These are phyloP conservation scores for Cucurbita ficifolia DNA, from an alignment of 306 rosid genomes.

Conservation along the genomic window DNA sequence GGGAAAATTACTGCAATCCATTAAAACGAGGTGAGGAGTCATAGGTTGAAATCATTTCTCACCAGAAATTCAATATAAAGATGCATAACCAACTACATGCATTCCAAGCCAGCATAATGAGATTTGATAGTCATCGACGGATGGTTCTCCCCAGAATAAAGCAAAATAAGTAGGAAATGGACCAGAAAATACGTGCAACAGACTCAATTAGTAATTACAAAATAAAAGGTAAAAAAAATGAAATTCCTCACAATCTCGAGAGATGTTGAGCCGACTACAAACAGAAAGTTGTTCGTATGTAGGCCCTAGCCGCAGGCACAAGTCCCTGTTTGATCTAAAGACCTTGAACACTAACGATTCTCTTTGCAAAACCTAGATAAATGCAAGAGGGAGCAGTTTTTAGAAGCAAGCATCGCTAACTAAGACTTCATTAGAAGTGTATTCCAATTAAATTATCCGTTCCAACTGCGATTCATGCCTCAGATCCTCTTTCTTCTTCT, in stretches of 20 bases:
- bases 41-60: neutral
- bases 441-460: neutral
- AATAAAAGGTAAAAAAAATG: neutral
- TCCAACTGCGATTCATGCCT: neutral
- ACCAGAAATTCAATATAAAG: neutral
- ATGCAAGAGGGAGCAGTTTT: neutral
- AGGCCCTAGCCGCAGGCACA: slow-evolving; percentile 49
- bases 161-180: neutral
- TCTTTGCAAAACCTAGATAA: slow-evolving; percentile 53
- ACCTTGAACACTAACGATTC: slow-evolving; percentile 49
- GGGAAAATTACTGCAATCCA: slow-evolving; percentile 48
- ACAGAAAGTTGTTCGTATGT: slow-evolving; percentile 31
- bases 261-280: slow-evolving; percentile 38
- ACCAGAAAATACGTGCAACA: neutral
- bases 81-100: neutral
- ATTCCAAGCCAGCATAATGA: neutral
- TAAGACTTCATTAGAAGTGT: neutral
- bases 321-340: slow-evolving; percentile 27
- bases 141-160: neutral
- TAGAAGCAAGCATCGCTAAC: neutral
- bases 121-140: neutral
- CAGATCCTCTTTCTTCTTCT: neutral
- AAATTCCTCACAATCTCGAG: slow-evolving; percentile 35
- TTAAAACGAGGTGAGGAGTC: neutral
- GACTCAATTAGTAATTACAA: neutral